Evolutionary conservation across 2,329 filamentous ascomycete genomes (phyloP), one percentile per base, ranked within the genome.

Genomic region (Aspergillus caelatus): DNA sequence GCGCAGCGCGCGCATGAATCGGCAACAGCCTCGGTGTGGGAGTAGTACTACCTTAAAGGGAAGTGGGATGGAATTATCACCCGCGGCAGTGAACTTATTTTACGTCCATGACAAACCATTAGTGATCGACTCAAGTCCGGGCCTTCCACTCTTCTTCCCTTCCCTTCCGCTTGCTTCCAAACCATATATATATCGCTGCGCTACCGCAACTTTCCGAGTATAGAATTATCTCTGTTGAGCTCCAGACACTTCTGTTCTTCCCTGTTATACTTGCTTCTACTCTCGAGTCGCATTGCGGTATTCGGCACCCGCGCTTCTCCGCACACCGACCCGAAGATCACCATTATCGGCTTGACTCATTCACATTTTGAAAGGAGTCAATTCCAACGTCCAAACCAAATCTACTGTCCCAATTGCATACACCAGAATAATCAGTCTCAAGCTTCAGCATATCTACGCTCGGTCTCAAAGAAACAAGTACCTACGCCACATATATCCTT

Each of bases 21-120:
- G 52, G 21, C 21, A 9, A 41, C 19, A 26, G 52, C 32, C 32
- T 39, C 32, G 11, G 28, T 14, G 48, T 32, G 48, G 19, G 48
- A 52, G 48, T 52, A 52, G 48, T 30, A 52, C 28, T 52, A 52
- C 48, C 19, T n/a, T 34, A 52, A 52, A 52, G 30, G 52, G 52
- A 39, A 36, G 52, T 55, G 52, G 52, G 34, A 55, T 55, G 28
- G 46, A 39, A n/a, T 55, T 39, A 32, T 34, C 26, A 32, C 16
- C 48, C 48, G 48, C 48, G 48, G 48, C 48, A 26, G 26, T 26
- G 26, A 26, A 14, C 48, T 34, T 28, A 34, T 52, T 52, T 52
- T 32, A n/a, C 48, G 34, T 16, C 19, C 23, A 50, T 55, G 52
- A 55, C 52, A 55, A 55, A 55, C 52, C 52, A 55, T 55, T 55